These are phyloP conservation scores for Kwoniella dejecticola DNA, from an alignment of 768 basidiomycete genomes.

Conservation along the genomic window DNA sequence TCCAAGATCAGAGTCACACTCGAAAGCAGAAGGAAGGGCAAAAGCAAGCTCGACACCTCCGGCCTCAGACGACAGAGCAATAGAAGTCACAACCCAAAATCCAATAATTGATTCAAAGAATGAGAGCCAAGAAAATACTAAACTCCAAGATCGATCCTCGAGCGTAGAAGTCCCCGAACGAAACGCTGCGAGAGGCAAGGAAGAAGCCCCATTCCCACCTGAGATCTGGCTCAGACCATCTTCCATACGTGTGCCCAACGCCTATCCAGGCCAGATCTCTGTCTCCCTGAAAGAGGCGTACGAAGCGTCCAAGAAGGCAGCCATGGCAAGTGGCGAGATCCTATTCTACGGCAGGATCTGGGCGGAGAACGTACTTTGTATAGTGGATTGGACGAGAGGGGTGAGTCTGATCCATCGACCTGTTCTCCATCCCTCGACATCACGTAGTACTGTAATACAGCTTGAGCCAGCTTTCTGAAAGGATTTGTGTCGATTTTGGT, in stretches of 20 bases:
- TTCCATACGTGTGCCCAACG: background rate
- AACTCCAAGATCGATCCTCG: too few relatives aligned
- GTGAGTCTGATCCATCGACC: slow-evolving; percentile 9
- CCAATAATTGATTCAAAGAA: too few relatives aligned
- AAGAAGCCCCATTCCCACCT: background rate
- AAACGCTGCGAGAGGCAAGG: too few relatives aligned
- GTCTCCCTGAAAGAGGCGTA: slow-evolving; percentile 16
- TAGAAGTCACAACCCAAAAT: too few relatives aligned
- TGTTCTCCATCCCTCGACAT: background rate
- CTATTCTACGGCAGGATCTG: slow-evolving; percentile 20
- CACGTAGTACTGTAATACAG: too few relatives aligned
- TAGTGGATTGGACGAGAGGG: slow-evolving; percentile 17
- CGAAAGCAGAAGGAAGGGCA: background rate
- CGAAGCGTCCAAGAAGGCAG: slow-evolving; percentile 3
- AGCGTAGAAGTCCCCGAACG: too few relatives aligned
- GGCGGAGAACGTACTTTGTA: slow-evolving; percentile 12
- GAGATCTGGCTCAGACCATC: slow-evolving; percentile 12
- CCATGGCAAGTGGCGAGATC: slow-evolving; percentile 5
- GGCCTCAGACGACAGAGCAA: background rate
- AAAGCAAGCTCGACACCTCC: too few relatives aligned
- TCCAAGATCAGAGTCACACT: background rate
- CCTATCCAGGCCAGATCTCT: slow-evolving; percentile 11
- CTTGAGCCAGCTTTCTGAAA: too few relatives aligned
- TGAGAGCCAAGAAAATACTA: too few relatives aligned
- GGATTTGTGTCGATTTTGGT: too few relatives aligned